A percentile compares a stretch with the other conserved stretches of the same genome.
Evolutionary conservation across 345 rosid genomes (phyloP).

Genomic region (Pistacia atlantica): DNA sequence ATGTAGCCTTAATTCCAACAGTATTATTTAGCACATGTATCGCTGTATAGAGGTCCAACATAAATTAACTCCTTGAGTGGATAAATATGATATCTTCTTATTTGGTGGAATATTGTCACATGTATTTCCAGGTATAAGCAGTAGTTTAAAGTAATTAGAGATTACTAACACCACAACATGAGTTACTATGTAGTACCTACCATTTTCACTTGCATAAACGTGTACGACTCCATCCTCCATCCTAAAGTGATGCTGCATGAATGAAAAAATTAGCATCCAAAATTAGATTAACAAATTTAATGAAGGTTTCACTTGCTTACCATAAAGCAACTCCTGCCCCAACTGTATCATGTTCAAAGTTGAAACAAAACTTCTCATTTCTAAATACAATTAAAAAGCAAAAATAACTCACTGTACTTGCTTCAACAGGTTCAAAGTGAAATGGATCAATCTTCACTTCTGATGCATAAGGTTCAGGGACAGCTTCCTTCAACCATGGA

Average conservation of each 20-base stretch:
- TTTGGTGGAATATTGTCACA: background rate
- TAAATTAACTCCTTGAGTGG: background rate
- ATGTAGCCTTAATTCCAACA: background rate
- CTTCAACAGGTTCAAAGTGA: slow-evolving; percentile 44
- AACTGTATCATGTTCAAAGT: slow-evolving; percentile 3
- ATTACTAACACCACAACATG: background rate
- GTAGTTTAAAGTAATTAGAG: background rate
- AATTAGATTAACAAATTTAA: background rate
- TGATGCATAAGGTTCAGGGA: slow-evolving; percentile 21
- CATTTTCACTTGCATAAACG: slow-evolving; percentile 48
- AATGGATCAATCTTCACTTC: slow-evolving; percentile 35
- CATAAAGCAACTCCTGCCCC: background rate
- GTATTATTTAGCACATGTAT: background rate
- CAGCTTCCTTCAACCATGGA: slow-evolving; percentile 46
- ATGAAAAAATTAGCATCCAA: slow-evolving; percentile 10
- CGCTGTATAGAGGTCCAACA: background rate
- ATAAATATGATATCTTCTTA: background rate
- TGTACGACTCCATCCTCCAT: slow-evolving; percentile 55
- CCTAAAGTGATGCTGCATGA: slow-evolving; percentile 50
- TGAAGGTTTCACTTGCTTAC: background rate
- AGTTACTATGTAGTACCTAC: slow-evolving; percentile 21
- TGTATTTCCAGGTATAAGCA: background rate
- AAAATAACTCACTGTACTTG: slow-evolving; percentile 42
- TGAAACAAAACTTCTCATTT: background rate
- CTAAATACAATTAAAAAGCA: background rate